phyloP scores from a whole-genome alignment of 2,329 filamentous ascomycete genomes.

The Paecilomyces sp. region DNA sequence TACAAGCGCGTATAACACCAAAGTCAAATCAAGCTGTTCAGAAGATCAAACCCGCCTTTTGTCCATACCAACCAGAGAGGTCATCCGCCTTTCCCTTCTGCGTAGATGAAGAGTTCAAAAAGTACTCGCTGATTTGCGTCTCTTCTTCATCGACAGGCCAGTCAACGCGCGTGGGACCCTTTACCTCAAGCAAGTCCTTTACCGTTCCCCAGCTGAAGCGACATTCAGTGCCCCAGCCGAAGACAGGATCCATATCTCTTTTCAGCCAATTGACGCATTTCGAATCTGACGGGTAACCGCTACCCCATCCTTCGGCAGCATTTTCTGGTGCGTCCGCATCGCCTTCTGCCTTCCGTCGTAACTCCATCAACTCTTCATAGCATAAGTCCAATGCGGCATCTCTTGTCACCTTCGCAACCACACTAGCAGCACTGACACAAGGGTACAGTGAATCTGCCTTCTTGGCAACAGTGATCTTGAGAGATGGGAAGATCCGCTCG shows the following conservation, averaged over 20 bases:
- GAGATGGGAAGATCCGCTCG: slow-evolving; percentile 73
- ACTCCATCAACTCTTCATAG: slow-evolving; percentile 49
- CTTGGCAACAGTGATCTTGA: slow-evolving; percentile 69
- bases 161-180: slow-evolving; percentile 64
- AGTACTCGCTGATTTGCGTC: slow-evolving; percentile 69
- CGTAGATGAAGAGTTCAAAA: slow-evolving; percentile 38
- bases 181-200: slow-evolving; percentile 85
- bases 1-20: slow-evolving; percentile 8
- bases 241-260: slow-evolving; percentile 81
- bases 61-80: slow-evolving; percentile 74
- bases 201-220: slow-evolving; percentile 94
- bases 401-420: slow-evolving; percentile 92
- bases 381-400: slow-evolving; percentile 81
- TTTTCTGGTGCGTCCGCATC: slow-evolving; percentile 21
- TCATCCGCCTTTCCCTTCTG: slow-evolving; percentile 57
- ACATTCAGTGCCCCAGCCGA: slow-evolving; percentile 91
- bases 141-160: slow-evolving; percentile 75
- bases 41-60: slow-evolving; percentile 62
- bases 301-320: slow-evolving; percentile 62
- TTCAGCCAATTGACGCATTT: slow-evolving; percentile 76
- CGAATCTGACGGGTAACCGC: slow-evolving; percentile 84
- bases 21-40: slow-evolving; percentile 32
- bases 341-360: slow-evolving; percentile 16
- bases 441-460: slow-evolving; percentile 93
- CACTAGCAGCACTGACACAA: slow-evolving; percentile 85